Evolutionary conservation across 106 monocot species (phyloP).

Genomic region (Dendrobium nobile): DNA sequence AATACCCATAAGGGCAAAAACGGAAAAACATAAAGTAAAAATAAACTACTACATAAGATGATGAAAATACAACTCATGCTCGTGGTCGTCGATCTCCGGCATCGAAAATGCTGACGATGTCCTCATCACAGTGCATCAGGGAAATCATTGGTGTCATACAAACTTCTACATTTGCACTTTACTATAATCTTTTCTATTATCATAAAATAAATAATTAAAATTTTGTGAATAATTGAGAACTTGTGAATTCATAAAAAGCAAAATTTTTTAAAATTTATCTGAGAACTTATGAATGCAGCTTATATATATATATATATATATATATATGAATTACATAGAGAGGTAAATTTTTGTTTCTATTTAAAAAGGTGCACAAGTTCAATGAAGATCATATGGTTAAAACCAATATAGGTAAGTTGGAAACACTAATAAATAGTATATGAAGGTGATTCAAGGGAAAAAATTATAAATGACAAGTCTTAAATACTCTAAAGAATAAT

Average conservation of each 20-base stretch:
- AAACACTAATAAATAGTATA: neutral
- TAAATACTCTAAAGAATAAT: neutral
- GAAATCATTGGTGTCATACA: neutral
- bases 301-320: too few relatives aligned
- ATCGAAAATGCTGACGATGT: too few relatives aligned
- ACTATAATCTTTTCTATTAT: neutral
- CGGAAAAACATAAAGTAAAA: too few relatives aligned
- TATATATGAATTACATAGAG: neutral
- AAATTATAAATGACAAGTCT: neutral
- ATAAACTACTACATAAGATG: too few relatives aligned
- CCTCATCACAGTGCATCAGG: neutral
- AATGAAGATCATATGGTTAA: neutral
- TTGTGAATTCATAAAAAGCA: neutral
- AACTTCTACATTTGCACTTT: neutral
- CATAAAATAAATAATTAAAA: neutral
- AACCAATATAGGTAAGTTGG: neutral
- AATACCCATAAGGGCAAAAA: too few relatives aligned
- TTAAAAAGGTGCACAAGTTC: neutral
- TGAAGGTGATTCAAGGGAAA: neutral
- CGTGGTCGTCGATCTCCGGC: too few relatives aligned
- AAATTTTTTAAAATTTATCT: neutral
- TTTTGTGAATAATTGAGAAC: neutral
- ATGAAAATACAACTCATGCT: too few relatives aligned
- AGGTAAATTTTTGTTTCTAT: neutral
- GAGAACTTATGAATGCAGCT: neutral